Evolutionary conservation across 2,329 filamentous ascomycete genomes (phyloP).

Genomic region (Rhytidhysteron rufulum): DNA sequence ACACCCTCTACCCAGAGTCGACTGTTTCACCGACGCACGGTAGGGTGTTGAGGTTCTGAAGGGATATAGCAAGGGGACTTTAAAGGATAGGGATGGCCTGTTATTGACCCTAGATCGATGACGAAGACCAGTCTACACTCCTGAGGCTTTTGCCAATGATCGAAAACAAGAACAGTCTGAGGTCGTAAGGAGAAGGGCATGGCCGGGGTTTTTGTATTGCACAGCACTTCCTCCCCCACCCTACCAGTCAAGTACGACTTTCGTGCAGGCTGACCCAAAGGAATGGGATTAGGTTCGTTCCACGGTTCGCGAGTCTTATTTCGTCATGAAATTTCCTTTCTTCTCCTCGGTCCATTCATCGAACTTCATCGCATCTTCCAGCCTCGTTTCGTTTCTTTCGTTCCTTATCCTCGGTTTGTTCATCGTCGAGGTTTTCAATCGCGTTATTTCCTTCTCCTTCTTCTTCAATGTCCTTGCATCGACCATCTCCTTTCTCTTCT

Average conservation of each 20-base stretch:
- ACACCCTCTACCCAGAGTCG: slow-evolving; percentile 3
- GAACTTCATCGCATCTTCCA: no score
- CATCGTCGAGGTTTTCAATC: no score
- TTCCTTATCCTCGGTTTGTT: no score
- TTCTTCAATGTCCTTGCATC: no score
- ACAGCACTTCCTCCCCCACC: slow-evolving; percentile 1
- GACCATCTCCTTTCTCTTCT: no score
- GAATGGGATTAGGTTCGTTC: slow-evolving; percentile 1
- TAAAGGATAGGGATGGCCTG: slow-evolving; percentile 4
- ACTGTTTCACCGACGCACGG: slow-evolving; percentile 2
- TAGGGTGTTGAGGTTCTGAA: slow-evolving; percentile 4
- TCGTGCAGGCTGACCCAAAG: slow-evolving; percentile 1
- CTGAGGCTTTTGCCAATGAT: not conserved
- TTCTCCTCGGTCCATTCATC: no score
- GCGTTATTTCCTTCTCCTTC: no score
- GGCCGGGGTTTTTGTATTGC: slow-evolving; percentile 3
- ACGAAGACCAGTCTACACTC: not conserved
- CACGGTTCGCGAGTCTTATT: not conserved
- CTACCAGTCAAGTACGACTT: slow-evolving; percentile 1
- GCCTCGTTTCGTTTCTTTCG: no score
- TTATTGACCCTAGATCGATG: slow-evolving; percentile 2
- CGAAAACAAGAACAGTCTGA: slow-evolving; percentile 3
- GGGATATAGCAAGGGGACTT: slow-evolving; percentile 1
- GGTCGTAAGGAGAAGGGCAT: slow-evolving; percentile 1
- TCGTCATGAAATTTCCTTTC: not conserved